Conservation (phyloP, 2,329 filamentous ascomycete genomes). For the Escovopsis sp. region DNA sequence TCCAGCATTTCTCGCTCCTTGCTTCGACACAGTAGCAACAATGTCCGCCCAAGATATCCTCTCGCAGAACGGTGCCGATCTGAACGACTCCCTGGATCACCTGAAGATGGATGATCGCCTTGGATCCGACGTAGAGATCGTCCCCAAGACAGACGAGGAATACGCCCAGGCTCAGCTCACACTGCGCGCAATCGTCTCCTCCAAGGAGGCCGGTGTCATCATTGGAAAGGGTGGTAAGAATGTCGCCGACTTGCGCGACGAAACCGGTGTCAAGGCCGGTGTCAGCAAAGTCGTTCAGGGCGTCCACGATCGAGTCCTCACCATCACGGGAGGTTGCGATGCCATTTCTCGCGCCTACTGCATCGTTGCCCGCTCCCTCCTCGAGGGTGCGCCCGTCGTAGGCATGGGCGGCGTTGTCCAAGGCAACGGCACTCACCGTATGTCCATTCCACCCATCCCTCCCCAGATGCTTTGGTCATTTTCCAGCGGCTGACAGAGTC, state of each 20-base stretch:
- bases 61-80: slow-evolving; percentile 43
- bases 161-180: slow-evolving; percentile 88
- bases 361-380: slow-evolving; percentile 77
- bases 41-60: slow-evolving; percentile 52
- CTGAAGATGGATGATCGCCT: slow-evolving; percentile 52
- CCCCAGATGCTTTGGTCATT: neutral
- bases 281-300: slow-evolving; percentile 98
- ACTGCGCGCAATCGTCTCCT: slow-evolving; percentile 92
- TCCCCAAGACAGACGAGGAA: slow-evolving; percentile 90
- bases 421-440: slow-evolving; percentile 89
- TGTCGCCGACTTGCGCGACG: slow-evolving; percentile 88
- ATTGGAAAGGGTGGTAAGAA: slow-evolving; percentile 99
- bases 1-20: neutral
- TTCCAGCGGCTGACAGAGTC: neutral
- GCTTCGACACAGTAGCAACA: slow-evolving; percentile 10
- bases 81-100: slow-evolving; percentile 48
- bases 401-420: slow-evolving; percentile 87
- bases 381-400: slow-evolving; percentile 88
- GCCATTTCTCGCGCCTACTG: slow-evolving; percentile 85
- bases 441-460: slow-evolving; percentile 6
- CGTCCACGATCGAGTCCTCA: slow-evolving; percentile 92
- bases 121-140: slow-evolving; percentile 60
- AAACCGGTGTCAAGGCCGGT: slow-evolving; percentile 94
- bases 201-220: slow-evolving; percentile 97
- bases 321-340: slow-evolving; percentile 80